Conservation (phyloP, 1,284 basidiomycete species). For the Singerocomus rubriflavus region DNA sequence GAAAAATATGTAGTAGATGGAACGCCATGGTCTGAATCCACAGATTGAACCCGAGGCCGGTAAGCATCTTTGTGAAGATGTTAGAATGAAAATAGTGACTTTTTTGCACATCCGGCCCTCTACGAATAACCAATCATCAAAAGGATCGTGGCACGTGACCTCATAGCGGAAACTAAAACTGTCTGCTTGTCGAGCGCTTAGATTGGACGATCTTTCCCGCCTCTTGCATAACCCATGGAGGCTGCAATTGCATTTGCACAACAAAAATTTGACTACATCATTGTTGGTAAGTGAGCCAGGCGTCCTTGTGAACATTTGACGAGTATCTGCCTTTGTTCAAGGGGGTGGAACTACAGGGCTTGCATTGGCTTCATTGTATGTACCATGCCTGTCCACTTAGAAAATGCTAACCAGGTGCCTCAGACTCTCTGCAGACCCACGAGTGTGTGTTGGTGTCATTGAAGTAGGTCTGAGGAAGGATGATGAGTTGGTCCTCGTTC, state of each 20-base stretch:
- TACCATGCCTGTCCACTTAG: too few relatives aligned
- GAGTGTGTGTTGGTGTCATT: constrained; percentile 15
- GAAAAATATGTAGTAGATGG: too few relatives aligned
- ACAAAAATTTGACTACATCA: constrained; percentile 20
- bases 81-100: too few relatives aligned
- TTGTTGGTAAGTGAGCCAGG: constrained; percentile 14
- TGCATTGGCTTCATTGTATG: constrained; percentile 17
- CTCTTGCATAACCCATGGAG: constrained; percentile 2
- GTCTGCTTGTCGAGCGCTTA: too few relatives aligned
- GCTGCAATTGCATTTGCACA: constrained; percentile 10
- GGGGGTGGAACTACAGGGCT: constrained; percentile 17
- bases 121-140: too few relatives aligned
- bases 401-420: background rate
- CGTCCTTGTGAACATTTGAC: background rate
- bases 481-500: constrained; percentile 16
- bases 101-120: too few relatives aligned
- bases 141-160: too few relatives aligned
- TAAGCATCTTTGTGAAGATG: too few relatives aligned
- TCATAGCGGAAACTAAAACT: too few relatives aligned
- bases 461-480: constrained; percentile 17
- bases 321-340: background rate
- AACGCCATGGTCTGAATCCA: too few relatives aligned
- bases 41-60: too few relatives aligned
- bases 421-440: constrained; percentile 12
- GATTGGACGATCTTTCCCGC: too few relatives aligned